These are phyloP conservation scores for Rostrohypoxylon terebratum DNA, from an alignment of 495 filamentous ascomycete genomes.

Conservation along the genomic window DNA sequence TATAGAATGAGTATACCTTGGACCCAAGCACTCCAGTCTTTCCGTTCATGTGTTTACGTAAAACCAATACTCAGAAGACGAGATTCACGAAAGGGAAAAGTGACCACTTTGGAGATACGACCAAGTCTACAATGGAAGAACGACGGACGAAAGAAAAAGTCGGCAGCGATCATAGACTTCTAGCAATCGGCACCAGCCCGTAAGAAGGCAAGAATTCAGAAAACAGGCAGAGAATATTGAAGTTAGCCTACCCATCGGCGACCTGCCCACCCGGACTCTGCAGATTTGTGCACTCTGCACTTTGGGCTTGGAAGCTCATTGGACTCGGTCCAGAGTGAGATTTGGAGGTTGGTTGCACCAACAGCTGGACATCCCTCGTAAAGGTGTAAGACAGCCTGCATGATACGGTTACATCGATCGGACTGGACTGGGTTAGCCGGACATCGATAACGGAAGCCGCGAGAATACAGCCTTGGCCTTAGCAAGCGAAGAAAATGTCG, in stretches of 20 bases:
- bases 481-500: constrained; percentile 10
- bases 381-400: constrained; percentile 43
- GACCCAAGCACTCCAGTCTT: background rate
- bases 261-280: constrained; percentile 33
- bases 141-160: constrained; percentile 17
- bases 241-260: constrained; percentile 37
- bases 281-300: constrained; percentile 21
- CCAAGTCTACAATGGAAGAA: constrained; percentile 1
- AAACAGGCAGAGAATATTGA: constrained; percentile 6
- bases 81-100: background rate
- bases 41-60: background rate
- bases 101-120: background rate
- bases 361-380: constrained; percentile 21
- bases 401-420: constrained; percentile 34
- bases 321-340: constrained; percentile 34
- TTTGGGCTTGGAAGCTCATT: constrained; percentile 30
- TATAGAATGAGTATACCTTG: constrained; percentile 10
- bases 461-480: constrained; percentile 31
- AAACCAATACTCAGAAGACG: background rate
- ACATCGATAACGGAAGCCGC: constrained; percentile 1
- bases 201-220: constrained; percentile 8
- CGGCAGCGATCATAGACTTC: constrained; percentile 22
- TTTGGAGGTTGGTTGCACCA: constrained; percentile 39
- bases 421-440: constrained; percentile 20
- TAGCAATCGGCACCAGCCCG: constrained; percentile 15